Conservation (phyloP, 805 yeast species). For the Tetrapisispora arboricola region DNA sequence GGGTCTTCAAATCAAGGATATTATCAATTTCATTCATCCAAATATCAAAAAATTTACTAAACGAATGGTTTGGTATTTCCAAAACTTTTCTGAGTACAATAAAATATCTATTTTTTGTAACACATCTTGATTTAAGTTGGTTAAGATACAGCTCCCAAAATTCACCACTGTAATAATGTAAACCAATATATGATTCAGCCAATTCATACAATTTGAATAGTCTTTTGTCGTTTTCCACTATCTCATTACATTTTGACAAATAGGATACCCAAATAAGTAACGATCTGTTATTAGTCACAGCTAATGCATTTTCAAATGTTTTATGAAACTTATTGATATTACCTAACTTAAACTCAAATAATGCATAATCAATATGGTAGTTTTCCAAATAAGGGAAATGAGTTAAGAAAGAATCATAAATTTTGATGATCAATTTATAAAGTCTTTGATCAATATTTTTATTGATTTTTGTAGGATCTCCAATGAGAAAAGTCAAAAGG, state of each 20-base stretch:
- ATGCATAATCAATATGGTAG: slow-evolving; percentile 27
- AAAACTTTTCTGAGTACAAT: slow-evolving; percentile 21
- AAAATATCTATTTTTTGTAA: slow-evolving; percentile 15
- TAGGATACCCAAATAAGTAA: slow-evolving; percentile 26
- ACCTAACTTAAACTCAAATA: slow-evolving; percentile 27
- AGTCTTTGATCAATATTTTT: slow-evolving; percentile 16
- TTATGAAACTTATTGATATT: slow-evolving; percentile 18
- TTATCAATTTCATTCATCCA: slow-evolving; percentile 25
- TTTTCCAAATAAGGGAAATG: slow-evolving; percentile 28
- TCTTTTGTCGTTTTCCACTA: slow-evolving; percentile 14
- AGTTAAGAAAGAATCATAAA: slow-evolving; percentile 23
- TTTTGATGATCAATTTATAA: slow-evolving; percentile 13
- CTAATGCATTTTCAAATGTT: slow-evolving; percentile 18
- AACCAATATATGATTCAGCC: slow-evolving; percentile 26
- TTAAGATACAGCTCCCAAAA: slow-evolving; percentile 28
- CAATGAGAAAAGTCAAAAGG: slow-evolving; percentile 18
- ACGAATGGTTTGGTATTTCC: slow-evolving; percentile 26
- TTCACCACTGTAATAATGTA: slow-evolving; percentile 27
- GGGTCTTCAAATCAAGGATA: slow-evolving; percentile 19
- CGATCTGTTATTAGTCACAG: slow-evolving; percentile 22
- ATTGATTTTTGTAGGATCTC: slow-evolving; percentile 19
- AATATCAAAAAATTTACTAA: slow-evolving; percentile 22
- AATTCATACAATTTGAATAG: slow-evolving; percentile 22
- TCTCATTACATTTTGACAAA: slow-evolving; percentile 23
- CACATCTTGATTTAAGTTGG: slow-evolving; percentile 18